Percentiles rank a stretch among this genome's conserved stretches.
Evolutionary conservation across 2,329 filamentous ascomycete species (phyloP).

Genomic region (Aspergillus fijiensis): DNA sequence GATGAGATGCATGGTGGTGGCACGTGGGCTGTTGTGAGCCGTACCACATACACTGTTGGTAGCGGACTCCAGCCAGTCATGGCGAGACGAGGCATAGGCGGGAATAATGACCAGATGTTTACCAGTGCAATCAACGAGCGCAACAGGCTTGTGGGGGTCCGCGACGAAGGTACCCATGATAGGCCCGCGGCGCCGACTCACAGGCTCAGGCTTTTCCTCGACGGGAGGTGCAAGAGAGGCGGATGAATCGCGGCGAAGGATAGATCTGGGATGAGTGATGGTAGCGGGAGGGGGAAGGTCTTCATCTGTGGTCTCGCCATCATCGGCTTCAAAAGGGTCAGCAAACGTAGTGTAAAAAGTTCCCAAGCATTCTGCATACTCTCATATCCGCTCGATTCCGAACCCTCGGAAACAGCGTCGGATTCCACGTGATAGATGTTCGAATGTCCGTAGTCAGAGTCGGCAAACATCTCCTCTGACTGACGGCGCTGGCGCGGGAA

Average conservation of each 20-base stretch:
- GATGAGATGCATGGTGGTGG: conserved; percentile 39
- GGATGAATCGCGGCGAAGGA: conserved; percentile 51
- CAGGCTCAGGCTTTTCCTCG: conserved; percentile 35
- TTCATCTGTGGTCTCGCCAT: conserved; percentile 62
- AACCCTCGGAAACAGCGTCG: conserved; percentile 38
- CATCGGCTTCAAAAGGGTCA: conserved; percentile 55
- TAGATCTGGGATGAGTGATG: conserved; percentile 49
- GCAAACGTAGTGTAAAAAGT: conserved; percentile 32
- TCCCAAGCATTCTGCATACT: conserved; percentile 48
- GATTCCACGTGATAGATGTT: conserved; percentile 49
- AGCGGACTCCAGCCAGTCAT: conserved; percentile 47
- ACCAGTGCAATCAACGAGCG: conserved; percentile 48
- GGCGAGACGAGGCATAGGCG: conserved; percentile 47
- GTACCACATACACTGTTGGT: conserved; percentile 44
- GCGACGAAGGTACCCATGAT: conserved; percentile 50
- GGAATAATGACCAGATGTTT: conserved; percentile 50
- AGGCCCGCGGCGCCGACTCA: conserved; percentile 45
- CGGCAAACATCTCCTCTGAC: conserved; percentile 41
- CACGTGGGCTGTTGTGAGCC: conserved; percentile 44
- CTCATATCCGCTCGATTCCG: conserved; percentile 56
- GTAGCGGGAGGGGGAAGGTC: conserved; percentile 51
- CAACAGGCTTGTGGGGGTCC: conserved; percentile 50
- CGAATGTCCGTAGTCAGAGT: conserved; percentile 40
- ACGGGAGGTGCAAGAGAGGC: conserved; percentile 46
- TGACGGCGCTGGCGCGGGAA: conserved; percentile 30